Base-by-base conservation (phyloP, 2,329 filamentous ascomycete genomes). In the Colletotrichum scovillei region DNA sequence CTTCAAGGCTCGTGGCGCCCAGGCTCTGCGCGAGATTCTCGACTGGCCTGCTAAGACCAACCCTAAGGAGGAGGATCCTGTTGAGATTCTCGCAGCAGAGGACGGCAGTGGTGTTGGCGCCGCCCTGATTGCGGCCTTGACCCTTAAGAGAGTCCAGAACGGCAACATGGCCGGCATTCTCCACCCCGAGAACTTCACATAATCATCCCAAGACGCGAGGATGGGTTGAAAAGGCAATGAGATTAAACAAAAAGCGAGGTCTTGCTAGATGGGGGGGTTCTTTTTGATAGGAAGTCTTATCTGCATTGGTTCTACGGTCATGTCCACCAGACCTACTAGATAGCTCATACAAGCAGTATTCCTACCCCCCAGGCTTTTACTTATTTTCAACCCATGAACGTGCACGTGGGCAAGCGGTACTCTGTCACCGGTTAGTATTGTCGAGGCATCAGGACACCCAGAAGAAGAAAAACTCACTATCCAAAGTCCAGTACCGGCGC, bases 81-180 rank as follows among this genome's bases (percentile, higher is more conserved):
- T 99, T 67, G 92, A 95, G 85, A 92, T 98, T 77, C 84, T 96
- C 76, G 93, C 95, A 59, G 95, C 97, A 74, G 97, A 99, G 85
- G 97, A 99, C 82, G 97, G 97, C 76, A 96, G 93, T 76, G 97
- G 96, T 89, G 97, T 98, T n/a, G 96, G 96, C 77, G 97, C 96
- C 57, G 97, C 97, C 5, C 86, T 99, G 74, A 98, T 99, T 86
- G 97, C 97, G 8, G 91, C 91, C 14, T 80, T 93, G 80, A 93
- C 91, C 16, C 82, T 92, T 75, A 90, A 92, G 87, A 84, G 91
- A 66, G 89, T 92, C 74, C 86, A 90, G 80, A 86, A 87, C 63
- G 91, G 91, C 66, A 92, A 92, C 78, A 75, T 91, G 81, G 87
- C 89, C 16, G 91, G 91, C 79, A 91, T 93, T 75, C 82, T 92